phyloP scores from a whole-genome alignment of 768 basidiomycete species.

The Hypsizygus marmoreus region DNA sequence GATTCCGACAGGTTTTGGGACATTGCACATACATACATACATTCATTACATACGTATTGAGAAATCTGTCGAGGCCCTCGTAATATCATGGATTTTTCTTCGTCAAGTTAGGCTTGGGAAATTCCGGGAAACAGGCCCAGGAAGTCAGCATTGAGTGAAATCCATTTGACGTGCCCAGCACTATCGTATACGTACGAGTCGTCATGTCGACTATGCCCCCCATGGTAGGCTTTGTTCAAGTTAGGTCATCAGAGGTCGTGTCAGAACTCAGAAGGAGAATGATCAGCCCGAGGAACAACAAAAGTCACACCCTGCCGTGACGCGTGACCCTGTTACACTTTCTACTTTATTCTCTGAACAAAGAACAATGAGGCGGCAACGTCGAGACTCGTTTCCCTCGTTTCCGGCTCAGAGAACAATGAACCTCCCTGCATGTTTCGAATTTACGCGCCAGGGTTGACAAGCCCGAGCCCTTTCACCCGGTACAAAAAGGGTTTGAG shows the following conservation, averaged over 20 bases:
- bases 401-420: conserved; percentile 1
- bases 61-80: conserved; percentile 9
- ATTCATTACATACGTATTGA: background rate
- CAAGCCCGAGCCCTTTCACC: background rate
- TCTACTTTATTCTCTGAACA: background rate
- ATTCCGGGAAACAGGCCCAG: too few relatives aligned
- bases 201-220: conserved; percentile 1
- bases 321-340: conserved; percentile 1
- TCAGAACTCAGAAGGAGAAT: too few relatives aligned
- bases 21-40: conserved; percentile 11
- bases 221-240: too few relatives aligned
- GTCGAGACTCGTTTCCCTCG: background rate
- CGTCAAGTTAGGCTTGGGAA: background rate
- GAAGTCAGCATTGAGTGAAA: too few relatives aligned
- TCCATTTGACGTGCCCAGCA: too few relatives aligned
- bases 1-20: conserved; percentile 10
- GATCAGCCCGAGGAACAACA: too few relatives aligned
- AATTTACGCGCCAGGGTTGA: too few relatives aligned
- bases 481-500: background rate
- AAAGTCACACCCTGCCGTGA: too few relatives aligned
- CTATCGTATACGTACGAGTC: background rate
- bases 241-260: too few relatives aligned
- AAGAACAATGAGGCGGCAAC: conserved; percentile 9
- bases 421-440: background rate
- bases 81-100: background rate